Percentiles rank a stretch among this genome's conserved stretches.
Evolutionary conservation across 768 basidiomycete species (phyloP).

Genomic region (Pisolithus microcarpus): DNA sequence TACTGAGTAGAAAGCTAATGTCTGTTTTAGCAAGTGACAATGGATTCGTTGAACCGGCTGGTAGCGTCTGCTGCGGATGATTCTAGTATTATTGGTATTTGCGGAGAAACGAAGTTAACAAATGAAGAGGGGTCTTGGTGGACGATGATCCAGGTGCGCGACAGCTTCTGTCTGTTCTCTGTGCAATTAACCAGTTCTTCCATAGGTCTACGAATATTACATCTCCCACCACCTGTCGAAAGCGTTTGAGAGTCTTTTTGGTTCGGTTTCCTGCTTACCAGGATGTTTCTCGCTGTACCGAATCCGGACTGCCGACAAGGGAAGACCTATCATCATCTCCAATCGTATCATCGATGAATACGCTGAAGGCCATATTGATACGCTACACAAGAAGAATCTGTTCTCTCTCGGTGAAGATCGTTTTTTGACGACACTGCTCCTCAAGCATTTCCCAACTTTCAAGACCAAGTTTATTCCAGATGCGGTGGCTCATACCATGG

Average conservation of each 20-base stretch:
- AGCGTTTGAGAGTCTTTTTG: conserved; percentile 89
- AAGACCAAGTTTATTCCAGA: conserved; percentile 91
- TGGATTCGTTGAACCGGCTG: conserved; percentile 86
- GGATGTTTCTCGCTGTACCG: conserved; percentile 96
- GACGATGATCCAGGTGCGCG: conserved; percentile 87
- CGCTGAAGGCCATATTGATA: conserved; percentile 88
- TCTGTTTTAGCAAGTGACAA: conserved; percentile 64
- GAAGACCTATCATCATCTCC: conserved; percentile 92
- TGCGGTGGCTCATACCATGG: conserved; percentile 85
- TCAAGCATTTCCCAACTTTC: conserved; percentile 95
- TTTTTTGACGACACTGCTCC: conserved; percentile 83
- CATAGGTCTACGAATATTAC: conserved; percentile 83
- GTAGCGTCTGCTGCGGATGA: conserved; percentile 86
- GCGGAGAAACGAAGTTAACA: conserved; percentile 87
- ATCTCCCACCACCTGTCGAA: conserved; percentile 92
- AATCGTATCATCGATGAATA: conserved; percentile 95
- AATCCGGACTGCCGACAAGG: conserved; percentile 91
- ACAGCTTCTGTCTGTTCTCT: not conserved
- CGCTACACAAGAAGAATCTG: conserved; percentile 93
- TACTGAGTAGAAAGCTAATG: not conserved
- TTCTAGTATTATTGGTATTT: conserved; percentile 84
- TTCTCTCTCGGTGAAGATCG: conserved; percentile 95
- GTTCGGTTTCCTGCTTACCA: conserved; percentile 91
- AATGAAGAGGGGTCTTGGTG: conserved; percentile 96
- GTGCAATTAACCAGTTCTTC: not conserved